Conservation (phyloP, 2,329 filamentous ascomycete species). For the Berkeleyomyces basicola region DNA sequence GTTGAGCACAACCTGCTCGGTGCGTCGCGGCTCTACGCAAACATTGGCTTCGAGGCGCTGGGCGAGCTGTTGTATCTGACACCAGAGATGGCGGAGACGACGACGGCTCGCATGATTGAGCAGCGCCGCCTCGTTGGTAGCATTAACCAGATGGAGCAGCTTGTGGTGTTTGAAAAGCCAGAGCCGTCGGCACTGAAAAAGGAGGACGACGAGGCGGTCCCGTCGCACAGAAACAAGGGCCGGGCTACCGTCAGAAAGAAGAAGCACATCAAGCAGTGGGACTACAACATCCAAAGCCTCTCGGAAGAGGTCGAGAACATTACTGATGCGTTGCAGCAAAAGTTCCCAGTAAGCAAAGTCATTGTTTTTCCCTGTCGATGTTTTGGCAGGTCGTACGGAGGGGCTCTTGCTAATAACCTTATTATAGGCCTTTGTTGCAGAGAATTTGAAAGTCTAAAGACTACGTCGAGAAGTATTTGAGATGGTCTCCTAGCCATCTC, state of each 20-base stretch:
- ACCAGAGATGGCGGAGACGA: constrained; percentile 70
- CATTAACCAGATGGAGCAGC: constrained; percentile 83
- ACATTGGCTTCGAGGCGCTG: constrained; percentile 60
- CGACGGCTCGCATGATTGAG: constrained; percentile 90
- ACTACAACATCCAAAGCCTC: constrained; percentile 69
- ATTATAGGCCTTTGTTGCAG: neutral
- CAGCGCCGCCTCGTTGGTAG: constrained; percentile 73
- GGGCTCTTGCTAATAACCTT: neutral
- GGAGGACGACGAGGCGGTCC: constrained; percentile 18
- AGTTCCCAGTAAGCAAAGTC: constrained; percentile 46
- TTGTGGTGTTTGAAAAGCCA: constrained; percentile 71
- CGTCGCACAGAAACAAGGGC: constrained; percentile 50
- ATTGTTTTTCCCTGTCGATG: constrained; percentile 10
- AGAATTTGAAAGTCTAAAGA: neutral
- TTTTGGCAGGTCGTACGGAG: neutral
- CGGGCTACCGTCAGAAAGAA: constrained; percentile 46
- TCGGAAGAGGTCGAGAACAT: constrained; percentile 83
- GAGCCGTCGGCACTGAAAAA: constrained; percentile 29
- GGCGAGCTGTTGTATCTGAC: constrained; percentile 63
- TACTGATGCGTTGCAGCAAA: constrained; percentile 61
- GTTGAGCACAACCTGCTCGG: constrained; percentile 91
- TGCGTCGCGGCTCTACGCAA: constrained; percentile 62
- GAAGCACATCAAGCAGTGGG: constrained; percentile 69
- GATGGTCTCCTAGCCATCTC: neutral
- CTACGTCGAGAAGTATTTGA: neutral